A percentile compares a stretch with the other conserved stretches of the same genome.
phyloP scores from a whole-genome alignment of 1,284 basidiomycete species.

The Cerioporus squamosus region DNA sequence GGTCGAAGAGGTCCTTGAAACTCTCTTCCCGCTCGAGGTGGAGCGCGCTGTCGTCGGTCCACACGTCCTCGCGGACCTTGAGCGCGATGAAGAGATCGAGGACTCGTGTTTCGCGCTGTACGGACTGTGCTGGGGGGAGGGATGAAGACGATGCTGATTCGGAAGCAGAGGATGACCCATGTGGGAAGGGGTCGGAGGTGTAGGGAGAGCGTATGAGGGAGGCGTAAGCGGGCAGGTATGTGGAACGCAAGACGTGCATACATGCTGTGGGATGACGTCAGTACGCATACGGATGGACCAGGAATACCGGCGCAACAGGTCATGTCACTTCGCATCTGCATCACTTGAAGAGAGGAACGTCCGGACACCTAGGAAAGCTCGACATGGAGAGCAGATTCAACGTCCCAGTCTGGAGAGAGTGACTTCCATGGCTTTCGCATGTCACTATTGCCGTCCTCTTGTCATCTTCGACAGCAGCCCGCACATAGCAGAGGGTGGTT shows the following conservation, averaged over 20 bases:
- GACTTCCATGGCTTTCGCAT: too few relatives aligned
- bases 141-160: slow-evolving; percentile 43
- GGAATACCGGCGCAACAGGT: too few relatives aligned
- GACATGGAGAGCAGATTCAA: too few relatives aligned
- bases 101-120: slow-evolving; percentile 72
- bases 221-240: slow-evolving; percentile 69
- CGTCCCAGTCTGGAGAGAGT: too few relatives aligned
- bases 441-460: too few relatives aligned
- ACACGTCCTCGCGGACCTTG: slow-evolving; percentile 77
- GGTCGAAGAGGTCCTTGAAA: slow-evolving; percentile 76
- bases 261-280: slow-evolving; percentile 50
- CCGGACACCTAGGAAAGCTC: too few relatives aligned
- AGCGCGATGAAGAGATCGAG: slow-evolving; percentile 78
- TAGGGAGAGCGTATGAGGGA: slow-evolving; percentile 66
- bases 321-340: too few relatives aligned
- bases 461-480: too few relatives aligned
- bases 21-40: slow-evolving; percentile 74
- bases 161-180: slow-evolving; percentile 72
- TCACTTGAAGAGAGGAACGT: too few relatives aligned
- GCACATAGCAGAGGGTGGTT: too few relatives aligned
- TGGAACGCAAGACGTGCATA: slow-evolving; percentile 79
- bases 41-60: slow-evolving; percentile 69
- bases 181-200: slow-evolving; percentile 77
- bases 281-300: not conserved
- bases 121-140: slow-evolving; percentile 34